Evolutionary conservation across 805 yeast genomes (phyloP), one percentile per base, ranked within the genome.

Genomic region (Hanseniaspora opuntiae): DNA sequence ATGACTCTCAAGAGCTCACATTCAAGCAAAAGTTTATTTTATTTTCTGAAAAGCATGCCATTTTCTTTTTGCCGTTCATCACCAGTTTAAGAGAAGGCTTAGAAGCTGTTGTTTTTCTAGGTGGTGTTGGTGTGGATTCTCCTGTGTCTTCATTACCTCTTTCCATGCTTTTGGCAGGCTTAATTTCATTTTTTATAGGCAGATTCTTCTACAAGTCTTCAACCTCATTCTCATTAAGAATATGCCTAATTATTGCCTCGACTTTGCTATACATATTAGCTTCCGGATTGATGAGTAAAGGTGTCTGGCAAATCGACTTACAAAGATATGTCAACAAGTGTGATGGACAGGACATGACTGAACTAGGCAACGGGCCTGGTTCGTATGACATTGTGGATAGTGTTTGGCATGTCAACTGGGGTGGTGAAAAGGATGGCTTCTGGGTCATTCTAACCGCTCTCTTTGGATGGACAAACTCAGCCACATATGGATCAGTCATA

Each of bases 321-420:
- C 93, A 88, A 66, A 71, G 69, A 53, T 88, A 81, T 66, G 86
- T 87, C 55, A 75, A 78, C 55, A 68, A 69, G 56, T 88, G 95
- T 62, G 77, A 75, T 53, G 96, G 96, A 1, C 78, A 79, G 62
- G 97, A 88, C 61, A 84, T 86, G 63, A 76, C 86, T 41, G 97
- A 88, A 67, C 77, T 82, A 0, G 97, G 97, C 1, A 82, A 83
- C 39, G 97, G 97, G 0, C 96, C 96, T 0, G 97, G 97, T 0
- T 84, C 94, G 0, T 88, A 88, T 62, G 95, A 88, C 61, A 81
- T 88, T 22, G 59, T 76, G 20, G 76, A 74, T 47, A 80, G 93
- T 7, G 81, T 88, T 2, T 88, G 97, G 97, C 97, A 88, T 65
- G 95, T 88, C 25, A 86, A 88, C 67, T 88, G 97, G 69, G 87